Conservation (phyloP, 192 early-diverging fungal species). For the Backusella psychrophila region DNA sequence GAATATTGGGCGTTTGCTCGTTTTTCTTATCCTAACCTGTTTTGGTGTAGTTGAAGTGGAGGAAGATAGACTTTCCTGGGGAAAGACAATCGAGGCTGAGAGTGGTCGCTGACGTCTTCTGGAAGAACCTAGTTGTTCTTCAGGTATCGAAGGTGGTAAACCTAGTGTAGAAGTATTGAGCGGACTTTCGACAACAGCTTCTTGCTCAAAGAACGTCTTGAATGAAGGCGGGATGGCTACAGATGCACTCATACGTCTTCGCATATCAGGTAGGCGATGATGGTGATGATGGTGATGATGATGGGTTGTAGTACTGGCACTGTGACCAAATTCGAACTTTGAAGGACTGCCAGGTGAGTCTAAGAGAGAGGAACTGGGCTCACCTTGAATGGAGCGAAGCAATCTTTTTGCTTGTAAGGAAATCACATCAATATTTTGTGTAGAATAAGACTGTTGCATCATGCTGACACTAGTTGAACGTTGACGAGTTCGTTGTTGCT, state of each 20-base stretch:
- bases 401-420: conserved; percentile 24
- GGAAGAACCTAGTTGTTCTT: not conserved
- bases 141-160: not conserved
- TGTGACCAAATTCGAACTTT: not conserved
- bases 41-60: not conserved
- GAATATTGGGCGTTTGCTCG: conserved; percentile 26
- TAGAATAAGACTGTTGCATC: conserved; percentile 12
- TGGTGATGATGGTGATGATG: not conserved
- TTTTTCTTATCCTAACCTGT: conserved; percentile 20
- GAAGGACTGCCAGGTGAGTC: not conserved
- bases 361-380: conserved; percentile 6
- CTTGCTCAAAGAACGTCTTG: not conserved
- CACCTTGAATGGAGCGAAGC: conserved; percentile 22
- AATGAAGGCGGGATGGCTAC: not conserved
- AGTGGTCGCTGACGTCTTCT: conserved; percentile 1
- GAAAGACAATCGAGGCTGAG: conserved; percentile 3
- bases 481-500: conserved; percentile 16
- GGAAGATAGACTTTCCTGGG: not conserved
- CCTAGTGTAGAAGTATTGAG: not conserved
- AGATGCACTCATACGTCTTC: conserved; percentile 16
- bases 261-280: not conserved
- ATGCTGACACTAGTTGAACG: conserved; percentile 18
- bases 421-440: conserved; percentile 23
- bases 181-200: not conserved
- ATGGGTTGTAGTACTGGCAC: not conserved